These are phyloP conservation scores for Myxozyma lipomycoides DNA, from an alignment of 805 yeast species.

Conservation along the genomic window DNA sequence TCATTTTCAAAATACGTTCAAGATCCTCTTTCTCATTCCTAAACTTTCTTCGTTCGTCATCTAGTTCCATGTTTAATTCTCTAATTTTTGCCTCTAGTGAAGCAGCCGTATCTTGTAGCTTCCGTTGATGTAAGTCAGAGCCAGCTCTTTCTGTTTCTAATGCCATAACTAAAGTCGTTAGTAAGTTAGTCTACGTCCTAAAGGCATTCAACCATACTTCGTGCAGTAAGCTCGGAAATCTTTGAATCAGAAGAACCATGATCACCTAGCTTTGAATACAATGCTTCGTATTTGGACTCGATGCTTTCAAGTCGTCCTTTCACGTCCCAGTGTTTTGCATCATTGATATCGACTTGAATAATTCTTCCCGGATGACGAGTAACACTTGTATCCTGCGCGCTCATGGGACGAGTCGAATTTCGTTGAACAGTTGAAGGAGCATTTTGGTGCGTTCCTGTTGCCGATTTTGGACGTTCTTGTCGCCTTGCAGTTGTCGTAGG, in stretches of 20 bases:
- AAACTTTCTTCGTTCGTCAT: conserved; percentile 36
- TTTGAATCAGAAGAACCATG: neutral
- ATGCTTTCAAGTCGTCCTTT: conserved; percentile 22
- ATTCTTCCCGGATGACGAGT: conserved; percentile 7
- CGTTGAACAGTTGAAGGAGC: conserved; percentile 1
- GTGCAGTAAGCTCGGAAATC: conserved; percentile 13
- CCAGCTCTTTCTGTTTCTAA: conserved; percentile 41
- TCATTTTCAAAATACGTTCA: conserved; percentile 38
- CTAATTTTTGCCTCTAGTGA: conserved; percentile 35
- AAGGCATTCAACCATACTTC: conserved; percentile 4
- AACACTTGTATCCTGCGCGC: conserved; percentile 9
- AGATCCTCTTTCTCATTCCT: conserved; percentile 41
- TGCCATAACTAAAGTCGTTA: conserved; percentile 13
- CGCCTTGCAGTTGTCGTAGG: conserved; percentile 3
- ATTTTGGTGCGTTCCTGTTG: conserved; percentile 9
- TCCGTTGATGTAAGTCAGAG: conserved; percentile 40
- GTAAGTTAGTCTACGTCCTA: neutral
- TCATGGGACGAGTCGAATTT: conserved; percentile 1
- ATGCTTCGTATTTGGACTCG: conserved; percentile 13
- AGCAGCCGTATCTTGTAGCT: conserved; percentile 35
- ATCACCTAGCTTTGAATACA: conserved; percentile 1
- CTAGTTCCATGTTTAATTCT: conserved; percentile 31
- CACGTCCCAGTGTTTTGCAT: conserved; percentile 15
- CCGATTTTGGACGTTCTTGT: conserved; percentile 13
- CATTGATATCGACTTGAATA: conserved; percentile 9